These are phyloP conservation scores for Ambrosia hybrid DNA, from an alignment of 140 eudicot genomes.

Conservation along the genomic window DNA sequence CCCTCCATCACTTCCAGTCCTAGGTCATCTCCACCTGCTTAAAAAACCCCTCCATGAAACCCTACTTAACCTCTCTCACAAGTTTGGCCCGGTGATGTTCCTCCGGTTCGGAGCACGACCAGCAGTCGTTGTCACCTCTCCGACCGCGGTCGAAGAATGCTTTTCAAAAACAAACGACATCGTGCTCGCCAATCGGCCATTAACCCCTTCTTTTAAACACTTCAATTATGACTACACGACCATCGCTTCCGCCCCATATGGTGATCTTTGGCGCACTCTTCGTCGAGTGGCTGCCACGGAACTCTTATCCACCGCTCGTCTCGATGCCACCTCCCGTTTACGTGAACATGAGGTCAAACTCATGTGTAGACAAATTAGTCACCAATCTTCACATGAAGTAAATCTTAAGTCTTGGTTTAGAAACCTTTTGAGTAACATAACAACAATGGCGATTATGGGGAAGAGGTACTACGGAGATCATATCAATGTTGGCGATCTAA, in stretches of 20 bases:
- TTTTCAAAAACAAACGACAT: constrained; percentile 31
- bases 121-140: constrained; percentile 21
- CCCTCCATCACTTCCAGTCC: not conserved
- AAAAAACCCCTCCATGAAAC: not conserved
- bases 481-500: not conserved
- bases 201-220: not conserved
- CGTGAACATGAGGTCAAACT: not conserved
- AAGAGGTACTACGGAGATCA: constrained; percentile 15
- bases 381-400: not conserved
- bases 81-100: too few relatives aligned
- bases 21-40: not conserved
- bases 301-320: constrained; percentile 28
- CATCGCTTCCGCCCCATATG: constrained; percentile 4
- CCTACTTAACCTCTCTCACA: too few relatives aligned
- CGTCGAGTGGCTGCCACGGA: constrained; percentile 26
- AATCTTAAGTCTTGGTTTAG: not conserved
- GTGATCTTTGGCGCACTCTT: constrained; percentile 10
- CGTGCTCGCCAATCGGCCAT: constrained; percentile 25
- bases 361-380: not conserved
- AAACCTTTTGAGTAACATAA: not conserved
- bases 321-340: constrained; percentile 2
- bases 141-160: constrained; percentile 31
- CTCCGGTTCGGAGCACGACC: not conserved
- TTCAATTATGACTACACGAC: constrained; percentile 28
- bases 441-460: constrained; percentile 16